Evolutionary conservation across 345 rosid genomes (phyloP), one percentile per base, ranked within the genome.

Genomic region (Eucalyptus coolabah): DNA sequence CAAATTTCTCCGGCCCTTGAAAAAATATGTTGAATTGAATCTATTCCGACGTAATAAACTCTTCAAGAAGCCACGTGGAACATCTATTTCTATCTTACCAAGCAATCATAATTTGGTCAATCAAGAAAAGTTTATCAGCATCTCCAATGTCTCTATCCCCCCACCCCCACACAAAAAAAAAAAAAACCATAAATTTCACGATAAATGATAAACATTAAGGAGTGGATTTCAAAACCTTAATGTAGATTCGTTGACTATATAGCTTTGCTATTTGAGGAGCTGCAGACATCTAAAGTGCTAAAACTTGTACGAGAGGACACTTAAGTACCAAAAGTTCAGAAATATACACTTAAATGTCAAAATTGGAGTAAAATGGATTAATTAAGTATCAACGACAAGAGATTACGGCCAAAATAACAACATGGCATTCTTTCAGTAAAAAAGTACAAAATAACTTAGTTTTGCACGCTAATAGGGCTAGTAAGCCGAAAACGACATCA

Each of bases 401-500:
- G 8, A 51, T 51, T 18, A 7, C 4, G 0, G 4, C 54, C 9
- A 51, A 1, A 51, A 51, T 51, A 7, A 1, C 4, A 18, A 51
- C 4, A 2, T 51, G 54, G 4, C 54, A 51, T 18, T 18, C 8
- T 51, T 51, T 19, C 2, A 9, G 8, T 19, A 51, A 51, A 8
- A 0, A 17, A 51, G 54, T 51, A 19, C 2, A 51, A 18, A 51
- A 51, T 1, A 19, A 51, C 4, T 1, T 18, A 2, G 23, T 51
- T 51, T 51, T 51, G 54, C 23, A 18, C 0, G 9, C 23, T 51
- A 51, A 51, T 1, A 19, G 3, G 8, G 4, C 23, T 51, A 51
- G 23, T 51, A 18, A 18, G 19, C 19, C 2, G 1, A 51, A 51
- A 51, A 51, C 4, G 2, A 51, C 4, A 51, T 51, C 2, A 19